Evolutionary conservation across 1,284 basidiomycete genomes (phyloP).

Genomic region (Cutaneotrichosporon dermatis): DNA sequence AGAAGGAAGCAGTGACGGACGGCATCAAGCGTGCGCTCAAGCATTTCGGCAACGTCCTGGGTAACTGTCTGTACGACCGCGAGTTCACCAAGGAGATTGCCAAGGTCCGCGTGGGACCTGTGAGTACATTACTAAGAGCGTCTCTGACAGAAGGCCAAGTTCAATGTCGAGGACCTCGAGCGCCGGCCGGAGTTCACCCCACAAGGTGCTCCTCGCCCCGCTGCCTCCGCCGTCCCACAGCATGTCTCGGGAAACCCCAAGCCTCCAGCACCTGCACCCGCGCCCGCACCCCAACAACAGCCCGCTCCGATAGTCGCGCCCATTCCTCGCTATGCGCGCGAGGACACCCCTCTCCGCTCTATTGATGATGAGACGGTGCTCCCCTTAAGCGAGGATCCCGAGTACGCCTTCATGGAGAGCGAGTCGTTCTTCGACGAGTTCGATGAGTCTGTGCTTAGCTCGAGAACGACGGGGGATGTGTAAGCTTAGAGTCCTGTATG

Average conservation of each 20-base stretch:
- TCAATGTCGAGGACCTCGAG: constrained; percentile 67
- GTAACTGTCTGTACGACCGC: constrained; percentile 95
- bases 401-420: constrained; percentile 25
- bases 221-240: constrained; percentile 24
- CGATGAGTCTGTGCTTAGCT: constrained; percentile 15
- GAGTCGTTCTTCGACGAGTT: constrained; percentile 32
- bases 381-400: constrained; percentile 22
- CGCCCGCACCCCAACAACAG: neutral
- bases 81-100: constrained; percentile 74
- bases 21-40: constrained; percentile 83
- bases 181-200: constrained; percentile 68
- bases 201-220: constrained; percentile 13
- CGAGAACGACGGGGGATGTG: constrained; percentile 5
- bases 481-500: neutral
- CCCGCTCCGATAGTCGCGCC: neutral
- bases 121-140: constrained; percentile 50
- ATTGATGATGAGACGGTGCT: constrained; percentile 21
- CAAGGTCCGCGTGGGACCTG: constrained; percentile 73
- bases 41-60: constrained; percentile 89
- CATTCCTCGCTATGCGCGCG: neutral
- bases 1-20: constrained; percentile 97
- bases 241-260: constrained; percentile 17
- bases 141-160: constrained; percentile 58
- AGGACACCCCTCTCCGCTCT: constrained; percentile 26
- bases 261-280: constrained; percentile 6